Base-by-base conservation (phyloP, 2,329 filamentous ascomycete species). In the Xylariomycetidae sp. region DNA sequence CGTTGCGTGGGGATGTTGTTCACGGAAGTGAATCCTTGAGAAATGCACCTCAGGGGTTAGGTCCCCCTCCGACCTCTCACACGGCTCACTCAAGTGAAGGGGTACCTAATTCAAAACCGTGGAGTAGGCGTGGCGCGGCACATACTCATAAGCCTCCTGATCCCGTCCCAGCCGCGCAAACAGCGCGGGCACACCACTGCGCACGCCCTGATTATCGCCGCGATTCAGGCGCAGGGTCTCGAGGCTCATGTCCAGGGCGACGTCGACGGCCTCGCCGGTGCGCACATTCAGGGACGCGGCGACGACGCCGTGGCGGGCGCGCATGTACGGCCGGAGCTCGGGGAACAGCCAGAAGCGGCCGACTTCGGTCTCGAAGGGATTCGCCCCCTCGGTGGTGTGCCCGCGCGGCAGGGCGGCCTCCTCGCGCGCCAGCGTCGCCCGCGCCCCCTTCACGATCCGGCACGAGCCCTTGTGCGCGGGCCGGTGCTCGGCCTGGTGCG, bases 61-160 rank as follows among this genome's bases (percentile, higher is more conserved):
- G n/a, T n/a, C n/a, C n/a, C n/a, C n/a, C n/a, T n/a, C n/a, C n/a
- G n/a, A n/a, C n/a, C n/a, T n/a, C n/a, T n/a, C n/a, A n/a, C n/a
- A n/a, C n/a, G n/a, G n/a, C n/a, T n/a, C n/a, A n/a, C n/a, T n/a
- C n/a, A n/a, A n/a, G n/a, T n/a, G n/a, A n/a, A n/a, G n/a, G n/a
- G n/a, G n/a, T n/a, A n/a, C n/a, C n/a, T n/a, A n/a, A n/a, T n/a
- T n/a, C n/a, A n/a, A n/a, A n/a, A n/a, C n/a, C n/a, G n/a, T n/a
- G n/a, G n/a, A n/a, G n/a, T n/a, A n/a, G n/a, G n/a, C n/a, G n/a
- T n/a, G n/a, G n/a, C n/a, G n/a, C n/a, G n/a, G n/a, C n/a, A n/a
- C n/a, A 24, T 48, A 48, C 30, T 49, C 46, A 19, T 39, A 52
- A 4, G 47, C 49, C n/a, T 49, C 47, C 33, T 50, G 47, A 25